Evolutionary conservation across 805 yeast genomes (phyloP).

Genomic region (Brettanomyces anomalus): DNA sequence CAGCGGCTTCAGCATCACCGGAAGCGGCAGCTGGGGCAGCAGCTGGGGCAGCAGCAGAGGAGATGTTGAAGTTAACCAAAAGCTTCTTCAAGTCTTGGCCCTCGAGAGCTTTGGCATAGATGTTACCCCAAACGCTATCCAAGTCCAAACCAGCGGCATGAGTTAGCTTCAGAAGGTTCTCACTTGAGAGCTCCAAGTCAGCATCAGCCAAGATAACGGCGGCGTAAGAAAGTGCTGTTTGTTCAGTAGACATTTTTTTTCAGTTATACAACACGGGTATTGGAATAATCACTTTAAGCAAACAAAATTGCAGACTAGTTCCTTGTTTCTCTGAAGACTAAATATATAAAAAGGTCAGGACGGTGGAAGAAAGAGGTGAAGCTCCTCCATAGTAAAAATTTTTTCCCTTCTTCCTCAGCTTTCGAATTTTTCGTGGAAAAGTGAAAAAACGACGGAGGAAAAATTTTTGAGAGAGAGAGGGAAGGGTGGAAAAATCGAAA

Average conservation of each 20-base stretch:
- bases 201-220: conserved; percentile 97
- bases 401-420: too few species aligned
- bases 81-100: conserved; percentile 67
- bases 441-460: too few species aligned
- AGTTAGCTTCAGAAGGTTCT: conserved; percentile 65
- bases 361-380: too few species aligned
- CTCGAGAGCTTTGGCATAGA: conserved; percentile 75
- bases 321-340: conserved; percentile 12
- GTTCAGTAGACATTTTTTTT: conserved; percentile 52
- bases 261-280: conserved; percentile 3
- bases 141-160: conserved; percentile 71
- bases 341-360: neutral
- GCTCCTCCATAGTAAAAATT: too few species aligned
- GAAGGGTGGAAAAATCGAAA: too few species aligned
- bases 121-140: conserved; percentile 74
- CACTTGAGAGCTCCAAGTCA: conserved; percentile 85
- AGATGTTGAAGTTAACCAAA: conserved; percentile 47
- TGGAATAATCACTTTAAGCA: conserved; percentile 38
- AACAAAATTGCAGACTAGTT: conserved; percentile 32
- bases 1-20: conserved; percentile 38
- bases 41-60: conserved; percentile 42
- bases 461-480: too few species aligned
- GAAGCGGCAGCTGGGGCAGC: conserved; percentile 39
- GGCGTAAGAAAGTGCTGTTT: conserved; percentile 94
- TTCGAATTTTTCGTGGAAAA: too few species aligned